phyloP scores from a whole-genome alignment of 805 yeast genomes.

The Candida ponderosae region DNA sequence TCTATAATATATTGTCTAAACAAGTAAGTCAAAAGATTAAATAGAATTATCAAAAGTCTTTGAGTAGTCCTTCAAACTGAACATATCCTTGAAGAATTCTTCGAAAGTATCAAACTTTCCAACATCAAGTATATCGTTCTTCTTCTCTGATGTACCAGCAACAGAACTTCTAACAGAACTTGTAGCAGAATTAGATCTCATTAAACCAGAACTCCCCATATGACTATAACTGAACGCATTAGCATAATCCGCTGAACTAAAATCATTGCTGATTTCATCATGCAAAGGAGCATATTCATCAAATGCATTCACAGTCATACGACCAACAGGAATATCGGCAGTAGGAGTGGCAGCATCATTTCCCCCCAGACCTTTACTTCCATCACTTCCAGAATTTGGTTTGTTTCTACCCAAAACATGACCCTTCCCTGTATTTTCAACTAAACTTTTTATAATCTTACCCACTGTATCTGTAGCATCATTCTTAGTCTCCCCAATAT shows the following conservation, averaged over 20 bases:
- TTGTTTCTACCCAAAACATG: not conserved
- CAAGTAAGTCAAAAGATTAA: no score
- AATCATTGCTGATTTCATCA: conserved; percentile 19
- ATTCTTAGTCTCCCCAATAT: conserved; percentile 46
- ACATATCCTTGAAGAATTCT: conserved; percentile 46
- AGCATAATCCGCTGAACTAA: conserved; percentile 1
- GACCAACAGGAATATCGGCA: no score
- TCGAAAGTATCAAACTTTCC: conserved; percentile 39
- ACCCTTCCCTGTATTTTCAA: conserved; percentile 23
- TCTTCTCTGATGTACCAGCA: not conserved
- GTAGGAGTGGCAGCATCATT: no score
- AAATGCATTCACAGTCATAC: no score
- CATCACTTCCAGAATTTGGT: not conserved
- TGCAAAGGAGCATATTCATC: conserved; percentile 14
- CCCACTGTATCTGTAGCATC: conserved; percentile 58
- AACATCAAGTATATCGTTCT: conserved; percentile 2
- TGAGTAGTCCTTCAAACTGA: conserved; percentile 10
- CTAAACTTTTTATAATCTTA: conserved; percentile 41
- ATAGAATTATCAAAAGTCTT: not conserved
- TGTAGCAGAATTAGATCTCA: not conserved
- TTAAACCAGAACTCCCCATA: not conserved
- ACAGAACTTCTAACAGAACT: not conserved
- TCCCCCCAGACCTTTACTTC: no score
- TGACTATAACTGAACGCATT: conserved; percentile 1
- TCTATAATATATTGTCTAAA: no score